phyloP scores from a whole-genome alignment of 306 rosid genomes.

The Geum urbanum region DNA sequence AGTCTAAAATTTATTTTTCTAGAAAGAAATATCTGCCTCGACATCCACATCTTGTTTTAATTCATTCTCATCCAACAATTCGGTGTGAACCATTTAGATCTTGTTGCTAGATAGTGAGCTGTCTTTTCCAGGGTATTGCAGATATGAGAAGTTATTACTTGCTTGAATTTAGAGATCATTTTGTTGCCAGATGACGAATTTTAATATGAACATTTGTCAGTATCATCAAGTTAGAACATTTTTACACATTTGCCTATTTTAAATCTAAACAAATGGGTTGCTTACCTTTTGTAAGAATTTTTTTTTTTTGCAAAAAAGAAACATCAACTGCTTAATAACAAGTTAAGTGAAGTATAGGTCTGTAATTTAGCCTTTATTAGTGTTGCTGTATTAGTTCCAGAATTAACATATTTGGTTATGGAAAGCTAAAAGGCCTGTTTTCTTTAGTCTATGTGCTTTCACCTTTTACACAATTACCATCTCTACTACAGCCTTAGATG shows the following conservation, averaged over 20 bases:
- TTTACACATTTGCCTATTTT: not conserved
- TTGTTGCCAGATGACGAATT: not conserved
- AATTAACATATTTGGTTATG: not conserved
- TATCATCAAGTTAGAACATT: not conserved
- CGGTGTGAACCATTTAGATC: not conserved
- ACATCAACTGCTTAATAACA: not conserved
- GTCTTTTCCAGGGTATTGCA: not conserved
- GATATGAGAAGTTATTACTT: not conserved
- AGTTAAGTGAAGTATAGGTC: not conserved
- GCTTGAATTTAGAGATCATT: not conserved
- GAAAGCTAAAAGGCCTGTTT: not conserved
- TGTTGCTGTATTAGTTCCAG: not conserved
- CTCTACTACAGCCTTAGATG: not conserved
- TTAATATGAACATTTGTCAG: not conserved
- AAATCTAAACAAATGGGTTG: slow-evolving; percentile 4
- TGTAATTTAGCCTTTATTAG: not conserved
- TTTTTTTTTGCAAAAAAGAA: too few species aligned
- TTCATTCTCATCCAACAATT: not conserved
- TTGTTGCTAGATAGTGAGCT: not conserved
- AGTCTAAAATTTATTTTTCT: not conserved
- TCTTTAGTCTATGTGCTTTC: not conserved
- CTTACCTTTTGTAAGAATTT: too few species aligned
- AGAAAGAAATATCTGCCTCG: not conserved
- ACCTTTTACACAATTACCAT: not conserved
- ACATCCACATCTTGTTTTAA: not conserved